Evolutionary conservation across 73 alveolate genomes (phyloP).

Genomic region (Paraurostyla sp.): DNA sequence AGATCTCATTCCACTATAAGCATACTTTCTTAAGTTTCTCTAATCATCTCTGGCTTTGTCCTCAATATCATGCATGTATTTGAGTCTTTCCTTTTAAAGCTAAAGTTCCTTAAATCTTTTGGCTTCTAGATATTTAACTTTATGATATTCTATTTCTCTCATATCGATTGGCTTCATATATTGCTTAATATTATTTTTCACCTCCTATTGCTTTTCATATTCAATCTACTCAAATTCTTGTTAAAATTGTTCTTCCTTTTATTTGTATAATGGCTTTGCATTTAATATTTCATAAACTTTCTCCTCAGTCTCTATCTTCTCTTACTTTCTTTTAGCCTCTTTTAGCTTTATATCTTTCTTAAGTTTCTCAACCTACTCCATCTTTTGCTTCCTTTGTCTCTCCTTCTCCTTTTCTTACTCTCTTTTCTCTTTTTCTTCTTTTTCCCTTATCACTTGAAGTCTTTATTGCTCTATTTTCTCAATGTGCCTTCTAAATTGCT

Average conservation of each 20-base stretch:
- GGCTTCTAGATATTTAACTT: conserved; percentile 17
- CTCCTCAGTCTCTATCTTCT: neutral
- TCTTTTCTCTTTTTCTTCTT: neutral
- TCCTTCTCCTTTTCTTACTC: neutral
- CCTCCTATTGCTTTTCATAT: neutral
- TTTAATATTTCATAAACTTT: conserved; percentile 27
- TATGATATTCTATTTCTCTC: conserved; percentile 31
- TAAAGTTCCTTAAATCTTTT: conserved; percentile 2
- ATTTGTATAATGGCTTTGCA: conserved; percentile 34
- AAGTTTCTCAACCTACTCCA: neutral
- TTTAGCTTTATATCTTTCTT: neutral
- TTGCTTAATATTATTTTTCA: neutral
- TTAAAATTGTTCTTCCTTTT: neutral
- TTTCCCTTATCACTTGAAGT: neutral
- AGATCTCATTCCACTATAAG: neutral
- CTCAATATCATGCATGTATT: neutral
- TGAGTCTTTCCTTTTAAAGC: neutral
- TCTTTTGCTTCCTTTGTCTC: neutral
- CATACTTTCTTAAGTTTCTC: neutral
- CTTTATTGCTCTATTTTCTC: neutral
- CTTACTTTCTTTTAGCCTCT: conserved; percentile 6
- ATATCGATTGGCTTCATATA: neutral
- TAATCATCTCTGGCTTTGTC: neutral
- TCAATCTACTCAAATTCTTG: neutral
- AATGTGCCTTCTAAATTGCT: neutral